These are phyloP conservation scores for Ogataea methanolica DNA, from an alignment of 805 yeast species.

Conservation along the genomic window DNA sequence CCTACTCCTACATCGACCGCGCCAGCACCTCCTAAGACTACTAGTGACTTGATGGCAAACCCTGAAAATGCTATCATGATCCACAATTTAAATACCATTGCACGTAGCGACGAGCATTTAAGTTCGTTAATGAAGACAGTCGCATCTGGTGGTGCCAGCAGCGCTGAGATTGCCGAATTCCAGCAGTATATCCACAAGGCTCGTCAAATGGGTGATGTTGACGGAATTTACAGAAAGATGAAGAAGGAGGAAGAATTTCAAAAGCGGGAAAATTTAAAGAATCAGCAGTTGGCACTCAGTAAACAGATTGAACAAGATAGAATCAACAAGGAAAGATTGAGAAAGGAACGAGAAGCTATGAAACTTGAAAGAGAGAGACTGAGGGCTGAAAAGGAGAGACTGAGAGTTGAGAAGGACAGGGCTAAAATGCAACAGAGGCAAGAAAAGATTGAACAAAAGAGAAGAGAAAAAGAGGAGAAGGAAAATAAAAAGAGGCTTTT, in stretches of 20 bases:
- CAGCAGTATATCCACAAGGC: conserved; percentile 81
- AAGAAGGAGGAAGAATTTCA: conserved; percentile 16
- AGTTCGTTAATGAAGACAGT: conserved; percentile 76
- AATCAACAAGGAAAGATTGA: conserved; percentile 7
- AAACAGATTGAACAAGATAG: conserved; percentile 4
- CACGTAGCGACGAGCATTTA: conserved; percentile 63
- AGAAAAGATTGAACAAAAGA: conserved; percentile 19
- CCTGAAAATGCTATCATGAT: conserved; percentile 78
- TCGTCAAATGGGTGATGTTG: conserved; percentile 56
- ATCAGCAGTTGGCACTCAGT: conserved; percentile 9
- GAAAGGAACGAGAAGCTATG: conserved; percentile 5
- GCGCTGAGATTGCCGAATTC: conserved; percentile 69
- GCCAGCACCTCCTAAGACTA: conserved; percentile 6
- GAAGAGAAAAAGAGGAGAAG: conserved; percentile 16
- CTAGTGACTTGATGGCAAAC: conserved; percentile 32
- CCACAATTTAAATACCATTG: conserved; percentile 77
- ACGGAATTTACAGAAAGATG: conserved; percentile 22
- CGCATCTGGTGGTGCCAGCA: conserved; percentile 75
- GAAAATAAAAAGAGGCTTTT: conserved; percentile 16
- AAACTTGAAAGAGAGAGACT: conserved; percentile 7
- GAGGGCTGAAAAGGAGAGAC: conserved; percentile 14
- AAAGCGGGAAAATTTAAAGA: conserved; percentile 5
- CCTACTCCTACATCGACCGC: background rate
- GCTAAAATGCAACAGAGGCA: conserved; percentile 14
- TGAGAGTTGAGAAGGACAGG: conserved; percentile 19